Evolutionary conservation across 176 grass and related monocot species (phyloP).

Genomic region (Pharus latifolius): DNA sequence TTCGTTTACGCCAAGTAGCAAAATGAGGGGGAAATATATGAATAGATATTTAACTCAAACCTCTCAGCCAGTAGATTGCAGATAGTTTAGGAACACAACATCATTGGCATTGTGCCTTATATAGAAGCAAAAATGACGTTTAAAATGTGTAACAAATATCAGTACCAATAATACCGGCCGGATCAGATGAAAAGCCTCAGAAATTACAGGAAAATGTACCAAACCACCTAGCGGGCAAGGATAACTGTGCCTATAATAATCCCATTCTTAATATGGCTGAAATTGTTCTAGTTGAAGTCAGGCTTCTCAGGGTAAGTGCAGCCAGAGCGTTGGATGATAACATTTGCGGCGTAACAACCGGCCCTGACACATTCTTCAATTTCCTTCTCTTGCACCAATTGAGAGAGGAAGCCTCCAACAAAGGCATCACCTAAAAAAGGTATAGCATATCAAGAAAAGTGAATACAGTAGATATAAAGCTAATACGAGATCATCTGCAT

Average conservation of each 20-base stretch:
- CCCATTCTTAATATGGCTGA: neutral
- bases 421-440: conserved; percentile 66
- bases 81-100: neutral
- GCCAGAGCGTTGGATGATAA: conserved; percentile 78
- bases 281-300: conserved; percentile 56
- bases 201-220: conserved; percentile 23
- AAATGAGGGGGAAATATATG: no score
- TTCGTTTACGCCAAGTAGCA: no score
- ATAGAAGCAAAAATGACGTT: neutral
- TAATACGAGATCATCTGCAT: neutral
- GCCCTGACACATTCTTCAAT: conserved; percentile 67
- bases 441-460: neutral
- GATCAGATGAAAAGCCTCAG: conserved; percentile 25
- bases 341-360: conserved; percentile 81
- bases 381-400: conserved; percentile 72
- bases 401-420: conserved; percentile 93
- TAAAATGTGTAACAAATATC: conserved; percentile 13
- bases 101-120: conserved; percentile 46
- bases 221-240: neutral
- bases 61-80: no score
- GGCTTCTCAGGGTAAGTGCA: conserved; percentile 98
- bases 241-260: neutral
- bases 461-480: neutral
- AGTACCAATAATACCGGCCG: conserved; percentile 10
- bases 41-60: no score